Conservation (phyloP, 2,329 filamentous ascomycete species). For the Phaeosphaeriaceae sp. region DNA sequence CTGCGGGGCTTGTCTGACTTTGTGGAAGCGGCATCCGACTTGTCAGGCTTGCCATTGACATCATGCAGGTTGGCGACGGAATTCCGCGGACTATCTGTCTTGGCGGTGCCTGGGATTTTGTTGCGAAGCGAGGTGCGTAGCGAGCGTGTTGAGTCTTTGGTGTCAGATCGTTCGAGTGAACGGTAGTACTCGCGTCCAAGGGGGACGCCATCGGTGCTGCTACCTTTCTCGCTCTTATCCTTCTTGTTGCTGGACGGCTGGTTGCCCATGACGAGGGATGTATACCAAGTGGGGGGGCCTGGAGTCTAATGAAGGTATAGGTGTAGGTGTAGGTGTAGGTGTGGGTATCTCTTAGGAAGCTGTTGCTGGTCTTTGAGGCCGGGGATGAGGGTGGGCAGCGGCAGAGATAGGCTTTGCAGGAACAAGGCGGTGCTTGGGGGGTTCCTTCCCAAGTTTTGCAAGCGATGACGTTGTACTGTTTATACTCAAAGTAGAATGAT, state of each 20-base stretch:
- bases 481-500: conserved; percentile 8
- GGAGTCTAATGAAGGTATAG: background rate
- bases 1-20: conserved; percentile 69
- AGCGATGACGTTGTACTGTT: conserved; percentile 27
- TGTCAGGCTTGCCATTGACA: conserved; percentile 64
- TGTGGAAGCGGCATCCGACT: conserved; percentile 75
- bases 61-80: conserved; percentile 67
- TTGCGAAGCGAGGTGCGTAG: conserved; percentile 81
- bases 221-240: conserved; percentile 53
- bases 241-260: conserved; percentile 69
- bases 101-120: conserved; percentile 79
- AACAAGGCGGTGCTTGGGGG: conserved; percentile 14
- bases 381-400: conserved; percentile 21
- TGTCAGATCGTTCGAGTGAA: conserved; percentile 90
- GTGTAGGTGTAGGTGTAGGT: conserved; percentile 3
- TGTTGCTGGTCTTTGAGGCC: background rate
- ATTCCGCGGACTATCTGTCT: conserved; percentile 79
- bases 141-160: conserved; percentile 88
- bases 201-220: conserved; percentile 58
- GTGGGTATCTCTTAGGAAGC: conserved; percentile 7
- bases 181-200: conserved; percentile 78
- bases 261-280: conserved; percentile 71
- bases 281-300: conserved; percentile 11
- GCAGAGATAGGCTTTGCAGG: conserved; percentile 21
- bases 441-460: conserved; percentile 19